These are phyloP conservation scores for Kodamaea ohmeri DNA, from an alignment of 1,139 yeast species.

Conservation along the genomic window DNA sequence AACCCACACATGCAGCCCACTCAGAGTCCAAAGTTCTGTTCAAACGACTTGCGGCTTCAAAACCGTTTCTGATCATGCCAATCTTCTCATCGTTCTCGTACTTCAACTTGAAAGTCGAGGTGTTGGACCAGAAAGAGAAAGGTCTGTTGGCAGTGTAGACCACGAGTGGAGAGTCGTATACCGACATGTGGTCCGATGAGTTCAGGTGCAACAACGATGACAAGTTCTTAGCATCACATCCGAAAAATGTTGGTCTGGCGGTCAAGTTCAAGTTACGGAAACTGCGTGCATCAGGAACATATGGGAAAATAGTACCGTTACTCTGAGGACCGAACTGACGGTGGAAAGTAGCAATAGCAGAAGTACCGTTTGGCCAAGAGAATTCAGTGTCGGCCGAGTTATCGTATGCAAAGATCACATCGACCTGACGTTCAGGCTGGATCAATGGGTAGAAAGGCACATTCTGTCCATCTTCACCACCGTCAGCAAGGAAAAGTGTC, in stretches of 20 bases:
- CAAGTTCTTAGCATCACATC: conserved; percentile 41
- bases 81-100: conserved; percentile 36
- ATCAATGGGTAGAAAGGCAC: conserved; percentile 30
- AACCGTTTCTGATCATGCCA: conserved; percentile 41
- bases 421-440: conserved; percentile 25
- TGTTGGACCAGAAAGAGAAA: conserved; percentile 35
- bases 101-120: conserved; percentile 34
- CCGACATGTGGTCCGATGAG: conserved; percentile 6
- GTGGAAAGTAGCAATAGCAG: conserved; percentile 32
- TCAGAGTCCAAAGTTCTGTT: conserved; percentile 35
- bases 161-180: conserved; percentile 36
- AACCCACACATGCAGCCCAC: conserved; percentile 40
- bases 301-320: conserved; percentile 29
- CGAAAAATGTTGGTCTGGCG: conserved; percentile 44
- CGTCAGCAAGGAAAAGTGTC: conserved; percentile 28
- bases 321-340: conserved; percentile 31
- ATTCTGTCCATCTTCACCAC: conserved; percentile 34
- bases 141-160: conserved; percentile 44
- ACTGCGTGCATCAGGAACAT: conserved; percentile 35
- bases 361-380: conserved; percentile 37
- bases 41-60: conserved; percentile 25
- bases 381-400: conserved; percentile 27
- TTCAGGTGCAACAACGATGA: conserved; percentile 28
- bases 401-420: conserved; percentile 31
- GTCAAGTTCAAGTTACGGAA: conserved; percentile 38